These are phyloP conservation scores for Phalaenopsis equestris DNA, from an alignment of 106 monocot species.

Conservation along the genomic window DNA sequence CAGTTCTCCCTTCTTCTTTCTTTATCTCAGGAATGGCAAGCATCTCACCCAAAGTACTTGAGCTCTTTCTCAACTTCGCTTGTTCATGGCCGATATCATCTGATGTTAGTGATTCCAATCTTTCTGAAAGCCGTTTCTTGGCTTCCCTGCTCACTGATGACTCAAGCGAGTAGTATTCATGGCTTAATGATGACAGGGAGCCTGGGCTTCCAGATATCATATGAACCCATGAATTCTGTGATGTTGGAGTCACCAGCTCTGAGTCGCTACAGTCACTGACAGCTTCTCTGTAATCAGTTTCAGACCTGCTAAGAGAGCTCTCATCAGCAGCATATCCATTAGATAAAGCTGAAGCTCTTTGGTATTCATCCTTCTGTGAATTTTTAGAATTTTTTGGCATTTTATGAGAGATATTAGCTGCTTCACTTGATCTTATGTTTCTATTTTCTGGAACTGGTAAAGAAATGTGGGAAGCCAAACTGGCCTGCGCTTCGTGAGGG, in stretches of 20 bases:
- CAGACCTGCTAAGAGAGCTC: constrained; percentile 53
- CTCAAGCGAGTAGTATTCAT: constrained; percentile 47
- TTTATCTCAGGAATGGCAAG: constrained; percentile 41
- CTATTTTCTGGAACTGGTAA: constrained; percentile 11
- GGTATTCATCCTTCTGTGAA: constrained; percentile 36
- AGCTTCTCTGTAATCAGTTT: constrained; percentile 45
- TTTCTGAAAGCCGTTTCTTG: constrained; percentile 81
- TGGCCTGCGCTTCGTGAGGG: constrained; percentile 13
- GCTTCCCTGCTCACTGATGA: constrained; percentile 80
- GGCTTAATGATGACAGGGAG: constrained; percentile 43
- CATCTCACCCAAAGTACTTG: constrained; percentile 84
- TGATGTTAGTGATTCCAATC: constrained; percentile 49
- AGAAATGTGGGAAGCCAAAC: constrained; percentile 3
- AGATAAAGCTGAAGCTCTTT: constrained; percentile 43
- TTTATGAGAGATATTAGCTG: constrained; percentile 40
- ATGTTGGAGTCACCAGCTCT: constrained; percentile 40
- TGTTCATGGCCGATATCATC: constrained; percentile 30
- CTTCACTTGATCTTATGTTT: constrained; percentile 12
- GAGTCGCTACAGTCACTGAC: constrained; percentile 41
- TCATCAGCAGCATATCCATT: constrained; percentile 71
- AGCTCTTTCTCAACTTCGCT: constrained; percentile 32
- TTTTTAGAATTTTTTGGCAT: constrained; percentile 36
- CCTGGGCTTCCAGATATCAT: constrained; percentile 42
- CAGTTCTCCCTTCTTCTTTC: constrained; percentile 33
- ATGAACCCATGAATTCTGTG: constrained; percentile 52